Conservation (phyloP, 2,329 filamentous ascomycete genomes). For the Exserohilum rostratum region DNA sequence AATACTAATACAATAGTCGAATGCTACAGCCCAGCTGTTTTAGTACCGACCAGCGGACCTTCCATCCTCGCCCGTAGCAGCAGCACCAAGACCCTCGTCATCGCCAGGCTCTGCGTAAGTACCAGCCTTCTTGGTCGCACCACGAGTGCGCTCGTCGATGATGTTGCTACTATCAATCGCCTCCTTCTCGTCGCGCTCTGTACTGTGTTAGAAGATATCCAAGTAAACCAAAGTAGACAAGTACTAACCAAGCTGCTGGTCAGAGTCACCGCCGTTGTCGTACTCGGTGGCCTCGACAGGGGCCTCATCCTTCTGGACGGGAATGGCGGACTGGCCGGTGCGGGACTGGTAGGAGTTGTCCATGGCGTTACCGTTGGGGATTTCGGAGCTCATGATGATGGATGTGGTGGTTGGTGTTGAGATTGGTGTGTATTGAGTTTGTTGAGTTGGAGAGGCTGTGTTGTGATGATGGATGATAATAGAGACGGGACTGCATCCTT, state of each 20-base stretch:
- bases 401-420: background rate
- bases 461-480: background rate
- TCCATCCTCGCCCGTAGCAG: slow-evolving; percentile 45
- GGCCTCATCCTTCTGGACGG: slow-evolving; percentile 56
- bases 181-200: slow-evolving; percentile 56
- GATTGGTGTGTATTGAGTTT: background rate
- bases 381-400: slow-evolving; percentile 38
- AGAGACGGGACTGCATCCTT: background rate
- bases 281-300: slow-evolving; percentile 51
- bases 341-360: slow-evolving; percentile 57
- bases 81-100: slow-evolving; percentile 54
- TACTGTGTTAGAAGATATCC: background rate
- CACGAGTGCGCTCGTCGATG: slow-evolving; percentile 54
- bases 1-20: no score
- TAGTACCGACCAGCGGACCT: slow-evolving; percentile 27
- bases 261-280: slow-evolving; percentile 56
- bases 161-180: slow-evolving; percentile 58
- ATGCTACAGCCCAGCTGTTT: no score
- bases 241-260: slow-evolving; percentile 54
- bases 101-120: slow-evolving; percentile 59
- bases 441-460: background rate
- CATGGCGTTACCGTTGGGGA: slow-evolving; percentile 41
- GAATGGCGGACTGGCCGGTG: slow-evolving; percentile 53
- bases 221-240: background rate
- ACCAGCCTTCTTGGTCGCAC: slow-evolving; percentile 53